A percentile compares a stretch with the other conserved stretches of the same genome.
Conservation (phyloP, 768 basidiomycete species). For the Lanmaoa pseudosensibilis region DNA sequence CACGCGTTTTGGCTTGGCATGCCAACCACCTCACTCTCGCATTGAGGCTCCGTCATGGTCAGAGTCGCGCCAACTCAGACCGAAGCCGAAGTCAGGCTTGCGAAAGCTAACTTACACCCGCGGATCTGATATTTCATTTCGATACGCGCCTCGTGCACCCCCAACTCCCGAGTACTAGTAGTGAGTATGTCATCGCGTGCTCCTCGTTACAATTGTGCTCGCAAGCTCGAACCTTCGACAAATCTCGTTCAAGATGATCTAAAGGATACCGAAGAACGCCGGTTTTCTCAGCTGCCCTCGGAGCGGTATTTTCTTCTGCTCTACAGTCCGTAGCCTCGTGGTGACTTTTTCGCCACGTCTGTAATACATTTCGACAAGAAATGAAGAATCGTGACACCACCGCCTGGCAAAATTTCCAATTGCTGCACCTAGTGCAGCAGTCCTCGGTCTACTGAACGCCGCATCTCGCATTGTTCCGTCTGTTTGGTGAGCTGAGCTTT, state of each 20-base stretch:
- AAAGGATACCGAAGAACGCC: not conserved
- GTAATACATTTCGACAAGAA: slow-evolving; percentile 8
- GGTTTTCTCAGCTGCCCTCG: not conserved
- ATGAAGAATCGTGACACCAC: slow-evolving; percentile 1
- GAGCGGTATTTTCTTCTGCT: not conserved
- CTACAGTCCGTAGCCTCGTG: not conserved
- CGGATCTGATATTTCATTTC: slow-evolving; percentile 32
- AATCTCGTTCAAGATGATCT: not conserved
- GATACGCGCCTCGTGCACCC: slow-evolving; percentile 27
- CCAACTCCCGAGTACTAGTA: not conserved
- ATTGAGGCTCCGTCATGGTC: slow-evolving; percentile 2
- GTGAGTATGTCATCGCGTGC: slow-evolving; percentile 12
- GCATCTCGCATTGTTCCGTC: slow-evolving; percentile 19
- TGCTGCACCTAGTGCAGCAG: slow-evolving; percentile 1
- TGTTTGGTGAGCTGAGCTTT: slow-evolving; percentile 28
- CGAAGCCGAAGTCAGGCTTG: slow-evolving; percentile 18
- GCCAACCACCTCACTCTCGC: not conserved
- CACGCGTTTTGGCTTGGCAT: not conserved
- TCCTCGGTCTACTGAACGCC: slow-evolving; percentile 15
- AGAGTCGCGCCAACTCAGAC: slow-evolving; percentile 18
- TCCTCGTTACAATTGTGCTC: not conserved
- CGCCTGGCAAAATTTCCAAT: slow-evolving; percentile 22
- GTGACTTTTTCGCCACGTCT: slow-evolving; percentile 6
- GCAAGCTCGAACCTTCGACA: slow-evolving; percentile 1
- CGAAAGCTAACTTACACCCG: slow-evolving; percentile 27